Percentiles rank a stretch among this genome's conserved stretches.
Conservation (phyloP, 768 basidiomycete genomes). For the Tephrocybe sp. region DNA sequence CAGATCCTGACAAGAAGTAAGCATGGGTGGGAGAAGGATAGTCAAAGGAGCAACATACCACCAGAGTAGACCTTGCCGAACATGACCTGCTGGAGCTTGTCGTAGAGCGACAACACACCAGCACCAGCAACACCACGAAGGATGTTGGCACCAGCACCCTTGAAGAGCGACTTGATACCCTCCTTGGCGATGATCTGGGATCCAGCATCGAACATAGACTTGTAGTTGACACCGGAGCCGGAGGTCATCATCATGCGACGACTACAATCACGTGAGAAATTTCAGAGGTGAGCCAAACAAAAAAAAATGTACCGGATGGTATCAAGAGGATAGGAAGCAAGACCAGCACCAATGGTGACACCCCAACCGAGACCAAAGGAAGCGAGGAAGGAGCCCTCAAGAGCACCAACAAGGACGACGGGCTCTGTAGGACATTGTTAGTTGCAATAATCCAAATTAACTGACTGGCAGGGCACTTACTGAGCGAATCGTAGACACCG, state of each 20-base stretch:
- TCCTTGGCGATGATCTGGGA: conserved; percentile 93
- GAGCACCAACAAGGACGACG: conserved; percentile 92
- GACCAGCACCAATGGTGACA: conserved; percentile 99
- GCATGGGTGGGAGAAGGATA: background rate
- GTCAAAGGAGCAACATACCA: conserved; percentile 47
- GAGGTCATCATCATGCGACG: conserved; percentile 99
- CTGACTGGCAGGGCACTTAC: conserved; percentile 46
- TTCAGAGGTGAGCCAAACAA: background rate
- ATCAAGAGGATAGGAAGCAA: conserved; percentile 94
- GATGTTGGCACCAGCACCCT: conserved; percentile 95
- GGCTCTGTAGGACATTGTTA: conserved; percentile 60
- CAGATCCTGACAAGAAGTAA: conserved; percentile 37
- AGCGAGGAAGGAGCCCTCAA: conserved; percentile 95
- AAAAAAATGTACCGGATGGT: conserved; percentile 70
- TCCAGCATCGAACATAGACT: conserved; percentile 97
- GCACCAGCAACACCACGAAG: conserved; percentile 99
- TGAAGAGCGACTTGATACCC: conserved; percentile 94
- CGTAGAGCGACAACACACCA: conserved; percentile 98
- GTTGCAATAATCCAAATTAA: conserved; percentile 19
- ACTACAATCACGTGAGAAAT: conserved; percentile 47
- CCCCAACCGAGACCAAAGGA: conserved; percentile 98
- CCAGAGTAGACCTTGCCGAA: conserved; percentile 99
- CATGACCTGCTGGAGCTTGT: conserved; percentile 94
- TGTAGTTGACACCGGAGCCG: conserved; percentile 94
- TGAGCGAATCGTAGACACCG: conserved; percentile 94